Conservation (phyloP, 371 early-diverging fungal species). For the Mortierella sp. region DNA sequence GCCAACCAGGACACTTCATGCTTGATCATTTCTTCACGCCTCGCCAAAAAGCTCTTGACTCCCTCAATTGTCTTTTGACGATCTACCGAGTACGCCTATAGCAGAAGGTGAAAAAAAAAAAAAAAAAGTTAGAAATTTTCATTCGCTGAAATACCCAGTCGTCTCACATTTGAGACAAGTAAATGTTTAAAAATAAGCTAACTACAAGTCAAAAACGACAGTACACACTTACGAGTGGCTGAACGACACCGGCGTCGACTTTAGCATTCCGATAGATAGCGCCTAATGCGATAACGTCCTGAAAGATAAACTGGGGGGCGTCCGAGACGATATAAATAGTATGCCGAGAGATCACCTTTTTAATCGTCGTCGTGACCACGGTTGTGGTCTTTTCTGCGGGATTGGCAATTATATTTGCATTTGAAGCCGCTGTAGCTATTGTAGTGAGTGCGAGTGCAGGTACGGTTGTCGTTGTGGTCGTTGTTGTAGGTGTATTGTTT, state of each 20-base stretch:
- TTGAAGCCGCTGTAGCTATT: neutral
- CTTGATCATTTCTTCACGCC: conserved; percentile 59
- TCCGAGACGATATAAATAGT: conserved; percentile 75
- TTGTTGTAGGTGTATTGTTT: neutral
- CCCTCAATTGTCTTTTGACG: conserved; percentile 66
- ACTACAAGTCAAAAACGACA: neutral
- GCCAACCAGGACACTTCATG: conserved; percentile 62
- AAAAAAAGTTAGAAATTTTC: neutral
- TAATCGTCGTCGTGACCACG: neutral
- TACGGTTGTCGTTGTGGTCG: neutral
- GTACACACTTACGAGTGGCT: conserved; percentile 61
- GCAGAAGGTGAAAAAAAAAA: too few species aligned
- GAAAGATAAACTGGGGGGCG: conserved; percentile 75
- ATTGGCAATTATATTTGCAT: neutral
- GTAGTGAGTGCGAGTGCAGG: neutral
- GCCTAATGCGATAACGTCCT: conserved; percentile 68
- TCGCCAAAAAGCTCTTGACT: conserved; percentile 61
- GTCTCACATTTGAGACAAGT: neutral
- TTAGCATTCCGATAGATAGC: conserved; percentile 72
- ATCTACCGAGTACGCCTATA: conserved; percentile 52
- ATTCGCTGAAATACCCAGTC: too few species aligned
- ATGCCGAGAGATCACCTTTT: conserved; percentile 53
- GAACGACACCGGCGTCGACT: conserved; percentile 79
- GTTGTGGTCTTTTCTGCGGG: neutral
- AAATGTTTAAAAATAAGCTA: neutral